phyloP scores from a whole-genome alignment of 139 green algal genomes.

The Coelastrella sp. region DNA sequence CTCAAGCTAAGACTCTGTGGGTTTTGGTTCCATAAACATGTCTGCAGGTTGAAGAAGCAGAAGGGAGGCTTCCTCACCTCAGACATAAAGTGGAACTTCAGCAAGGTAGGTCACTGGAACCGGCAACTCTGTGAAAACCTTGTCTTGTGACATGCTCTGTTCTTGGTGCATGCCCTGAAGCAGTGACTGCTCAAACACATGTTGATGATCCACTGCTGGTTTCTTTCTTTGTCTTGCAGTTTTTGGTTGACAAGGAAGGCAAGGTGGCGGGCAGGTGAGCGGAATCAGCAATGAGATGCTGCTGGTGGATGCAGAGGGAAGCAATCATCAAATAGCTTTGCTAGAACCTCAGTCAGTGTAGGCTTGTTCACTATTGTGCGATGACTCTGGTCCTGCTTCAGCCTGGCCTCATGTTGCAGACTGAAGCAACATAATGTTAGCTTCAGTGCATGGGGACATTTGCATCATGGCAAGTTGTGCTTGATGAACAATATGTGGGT shows the following conservation, averaged over 20 bases:
- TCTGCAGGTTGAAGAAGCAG: conserved; percentile 34
- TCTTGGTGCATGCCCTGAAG: too few species aligned
- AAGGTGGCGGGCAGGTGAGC: conserved; percentile 51
- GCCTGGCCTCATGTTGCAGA: too few species aligned
- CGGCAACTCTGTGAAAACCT: background rate
- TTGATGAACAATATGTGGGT: background rate
- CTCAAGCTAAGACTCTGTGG: background rate
- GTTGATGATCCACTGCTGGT: too few species aligned
- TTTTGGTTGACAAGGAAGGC: conserved; percentile 67
- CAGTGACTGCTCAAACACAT: too few species aligned
- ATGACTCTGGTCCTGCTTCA: too few species aligned
- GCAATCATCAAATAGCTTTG: background rate
- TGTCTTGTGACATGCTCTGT: background rate
- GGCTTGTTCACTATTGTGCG: too few species aligned
- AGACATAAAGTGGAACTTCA: conserved; percentile 59
- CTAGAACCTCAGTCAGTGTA: too few species aligned
- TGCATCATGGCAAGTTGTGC: background rate
- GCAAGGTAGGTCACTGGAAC: conserved; percentile 31
- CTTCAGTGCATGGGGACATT: too few species aligned
- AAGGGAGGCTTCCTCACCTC: conserved; percentile 44
- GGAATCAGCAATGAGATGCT: background rate
- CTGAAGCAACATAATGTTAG: too few species aligned
- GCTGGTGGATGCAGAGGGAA: background rate
- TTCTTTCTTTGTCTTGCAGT: conserved; percentile 48
- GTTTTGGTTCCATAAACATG: background rate